These are phyloP conservation scores for Aspergillus chevalieri DNA, from an alignment of 2,329 filamentous ascomycete species.

Conservation along the genomic window DNA sequence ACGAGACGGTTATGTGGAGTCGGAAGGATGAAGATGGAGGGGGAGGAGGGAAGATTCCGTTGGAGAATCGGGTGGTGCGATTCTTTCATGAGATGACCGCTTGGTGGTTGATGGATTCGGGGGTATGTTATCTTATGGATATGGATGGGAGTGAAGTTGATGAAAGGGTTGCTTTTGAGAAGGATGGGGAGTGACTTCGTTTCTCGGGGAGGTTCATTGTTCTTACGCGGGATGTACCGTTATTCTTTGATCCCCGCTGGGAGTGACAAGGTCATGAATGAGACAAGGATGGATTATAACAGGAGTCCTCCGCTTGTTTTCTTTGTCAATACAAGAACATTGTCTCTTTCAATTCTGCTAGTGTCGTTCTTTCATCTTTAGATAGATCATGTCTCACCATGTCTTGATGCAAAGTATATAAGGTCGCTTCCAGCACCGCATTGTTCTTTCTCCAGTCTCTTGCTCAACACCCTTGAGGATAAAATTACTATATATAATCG, in stretches of 20 bases:
- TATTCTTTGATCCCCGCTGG: not conserved
- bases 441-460: no score
- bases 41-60: conserved; percentile 16
- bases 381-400: no score
- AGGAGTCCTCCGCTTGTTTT: no score
- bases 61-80: conserved; percentile 22
- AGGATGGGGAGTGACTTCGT: not conserved
- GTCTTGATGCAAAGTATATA: no score
- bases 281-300: not conserved
- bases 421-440: no score
- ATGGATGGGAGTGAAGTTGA: conserved; percentile 6
- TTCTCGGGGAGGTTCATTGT: not conserved
- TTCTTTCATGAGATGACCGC: conserved; percentile 29
- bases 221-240: not conserved
- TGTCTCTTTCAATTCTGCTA: no score
- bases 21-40: conserved; percentile 6
- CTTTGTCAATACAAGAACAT: no score
- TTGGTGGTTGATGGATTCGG: conserved; percentile 34
- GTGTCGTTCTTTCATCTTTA: no score
- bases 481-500: no score
- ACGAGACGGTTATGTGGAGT: conserved; percentile 29
- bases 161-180: not conserved
- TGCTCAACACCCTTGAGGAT: no score
- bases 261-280: not conserved
- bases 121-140: conserved; percentile 23